These are phyloP conservation scores for Amyloporia xantha DNA, from an alignment of 768 basidiomycete species.

Conservation along the genomic window DNA sequence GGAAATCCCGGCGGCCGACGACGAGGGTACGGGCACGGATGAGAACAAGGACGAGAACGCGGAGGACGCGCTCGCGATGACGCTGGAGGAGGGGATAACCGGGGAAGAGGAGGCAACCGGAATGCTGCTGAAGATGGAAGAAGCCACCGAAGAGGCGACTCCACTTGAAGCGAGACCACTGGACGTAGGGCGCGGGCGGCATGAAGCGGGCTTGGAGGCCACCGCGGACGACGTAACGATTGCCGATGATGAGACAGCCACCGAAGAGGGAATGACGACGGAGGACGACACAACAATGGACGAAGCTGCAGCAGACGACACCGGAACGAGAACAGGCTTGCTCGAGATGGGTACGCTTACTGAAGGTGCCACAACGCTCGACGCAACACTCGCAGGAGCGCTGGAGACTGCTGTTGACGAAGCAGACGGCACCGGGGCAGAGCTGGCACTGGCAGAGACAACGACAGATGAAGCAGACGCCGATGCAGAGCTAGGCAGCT, in stretches of 20 bases:
- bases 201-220: neutral
- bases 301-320: conserved; percentile 6
- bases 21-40: neutral
- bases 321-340: conserved; percentile 4
- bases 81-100: neutral
- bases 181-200: neutral
- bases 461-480: conserved; percentile 5
- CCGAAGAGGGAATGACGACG: neutral
- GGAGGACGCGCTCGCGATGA: too few species aligned
- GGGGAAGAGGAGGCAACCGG: neutral
- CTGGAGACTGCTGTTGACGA: conserved; percentile 3
- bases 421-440: conserved; percentile 1
- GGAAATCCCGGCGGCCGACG: neutral
- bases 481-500: conserved; percentile 6
- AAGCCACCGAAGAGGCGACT: neutral
- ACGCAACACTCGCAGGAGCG: neutral
- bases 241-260: conserved; percentile 1
- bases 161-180: neutral
- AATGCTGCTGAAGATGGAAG: neutral
- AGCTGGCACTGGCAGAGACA: neutral
- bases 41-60: too few species aligned
- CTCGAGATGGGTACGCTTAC: conserved; percentile 5
- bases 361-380: neutral
- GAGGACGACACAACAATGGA: neutral
- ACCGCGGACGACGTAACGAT: neutral